Conservation (phyloP, 352 stramenopile genomes). For the Phytophthora vignae region DNA sequence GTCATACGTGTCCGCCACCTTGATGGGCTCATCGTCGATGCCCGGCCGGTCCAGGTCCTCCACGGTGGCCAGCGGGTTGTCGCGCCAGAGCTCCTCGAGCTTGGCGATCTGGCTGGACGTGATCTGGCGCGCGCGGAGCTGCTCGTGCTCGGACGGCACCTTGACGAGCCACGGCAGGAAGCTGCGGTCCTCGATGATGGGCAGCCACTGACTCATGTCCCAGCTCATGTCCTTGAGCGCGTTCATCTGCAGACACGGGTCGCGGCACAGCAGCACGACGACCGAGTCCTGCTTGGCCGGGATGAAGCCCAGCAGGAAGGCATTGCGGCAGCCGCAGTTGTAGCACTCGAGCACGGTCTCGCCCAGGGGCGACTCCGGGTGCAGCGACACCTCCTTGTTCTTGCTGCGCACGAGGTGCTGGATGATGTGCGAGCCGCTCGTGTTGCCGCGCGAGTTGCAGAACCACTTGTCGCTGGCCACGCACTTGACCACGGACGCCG, state of each 20-base stretch:
- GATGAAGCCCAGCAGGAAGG: slow-evolving; percentile 99
- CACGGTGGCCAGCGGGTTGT: slow-evolving; percentile 96
- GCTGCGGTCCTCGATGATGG: slow-evolving; percentile 97
- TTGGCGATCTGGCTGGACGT: slow-evolving; percentile 92
- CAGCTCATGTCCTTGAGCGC: slow-evolving; percentile 99
- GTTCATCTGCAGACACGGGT: slow-evolving; percentile 97
- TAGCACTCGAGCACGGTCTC: slow-evolving; percentile 99
- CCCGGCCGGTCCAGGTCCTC: slow-evolving; percentile 96
- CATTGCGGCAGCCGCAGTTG: slow-evolving; percentile 98
- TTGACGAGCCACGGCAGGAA: slow-evolving; percentile 99
- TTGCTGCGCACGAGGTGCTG: slow-evolving; percentile 97
- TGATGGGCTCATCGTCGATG: slow-evolving; percentile 89
- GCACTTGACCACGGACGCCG: slow-evolving; percentile 96
- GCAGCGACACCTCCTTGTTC: slow-evolving; percentile 90
- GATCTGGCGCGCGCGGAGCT: slow-evolving; percentile 95
- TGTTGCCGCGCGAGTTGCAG: slow-evolving; percentile 97
- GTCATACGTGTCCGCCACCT: slow-evolving; percentile 95
- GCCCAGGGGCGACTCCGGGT: slow-evolving; percentile 96
- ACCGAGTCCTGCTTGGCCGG: slow-evolving; percentile 96
- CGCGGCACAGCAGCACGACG: slow-evolving; percentile 98
- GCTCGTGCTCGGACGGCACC: slow-evolving; percentile 91
- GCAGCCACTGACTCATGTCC: slow-evolving; percentile 98
- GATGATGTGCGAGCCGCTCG: slow-evolving; percentile 96
- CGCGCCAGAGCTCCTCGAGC: slow-evolving; percentile 95
- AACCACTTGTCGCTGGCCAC: slow-evolving; percentile 98